A percentile compares a stretch with the other conserved stretches of the same genome.
These are phyloP conservation scores for Fomitopsis pinicola DNA, from an alignment of 1,284 basidiomycete genomes.

Conservation along the genomic window DNA sequence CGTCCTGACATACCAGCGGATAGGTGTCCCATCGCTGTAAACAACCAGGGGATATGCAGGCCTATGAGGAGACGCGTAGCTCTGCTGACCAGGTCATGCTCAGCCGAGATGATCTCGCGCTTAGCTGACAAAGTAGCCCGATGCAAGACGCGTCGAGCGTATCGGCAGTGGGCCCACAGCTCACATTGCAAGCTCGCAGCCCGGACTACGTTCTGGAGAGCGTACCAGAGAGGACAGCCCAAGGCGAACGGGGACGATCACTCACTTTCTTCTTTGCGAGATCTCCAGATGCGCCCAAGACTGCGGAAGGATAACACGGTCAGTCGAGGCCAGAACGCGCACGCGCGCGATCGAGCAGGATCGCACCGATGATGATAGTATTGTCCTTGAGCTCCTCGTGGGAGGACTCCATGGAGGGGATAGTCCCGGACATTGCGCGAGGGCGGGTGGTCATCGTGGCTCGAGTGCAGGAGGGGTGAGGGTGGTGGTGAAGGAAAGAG, in stretches of 20 bases:
- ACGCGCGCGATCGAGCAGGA: slow-evolving; percentile 23
- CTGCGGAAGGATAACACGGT: slow-evolving; percentile 37
- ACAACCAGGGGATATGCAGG: background rate
- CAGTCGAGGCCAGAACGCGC: slow-evolving; percentile 10
- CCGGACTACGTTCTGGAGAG: slow-evolving; percentile 11
- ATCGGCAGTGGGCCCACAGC: background rate
- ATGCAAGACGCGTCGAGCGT: background rate
- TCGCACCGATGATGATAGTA: slow-evolving; percentile 78
- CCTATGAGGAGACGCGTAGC: background rate
- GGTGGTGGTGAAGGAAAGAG: slow-evolving; percentile 1
- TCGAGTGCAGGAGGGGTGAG: slow-evolving; percentile 7
- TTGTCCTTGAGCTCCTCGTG: slow-evolving; percentile 78
- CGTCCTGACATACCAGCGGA: background rate
- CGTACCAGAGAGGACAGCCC: background rate
- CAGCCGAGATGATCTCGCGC: background rate
- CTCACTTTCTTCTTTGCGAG: slow-evolving; percentile 97
- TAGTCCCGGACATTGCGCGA: slow-evolving; percentile 69
- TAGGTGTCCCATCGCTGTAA: background rate
- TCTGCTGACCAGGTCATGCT: background rate
- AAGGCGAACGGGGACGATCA: slow-evolving; percentile 2
- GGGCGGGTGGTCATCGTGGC: slow-evolving; percentile 16
- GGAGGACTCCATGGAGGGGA: slow-evolving; percentile 81
- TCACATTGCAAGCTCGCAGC: slow-evolving; percentile 1
- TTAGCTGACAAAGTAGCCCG: background rate
- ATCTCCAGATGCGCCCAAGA: slow-evolving; percentile 96